Percentiles rank a stretch among this genome's conserved stretches.
Evolutionary conservation across 768 basidiomycete species (phyloP).

Genomic region (Pulveroboletus sp.): DNA sequence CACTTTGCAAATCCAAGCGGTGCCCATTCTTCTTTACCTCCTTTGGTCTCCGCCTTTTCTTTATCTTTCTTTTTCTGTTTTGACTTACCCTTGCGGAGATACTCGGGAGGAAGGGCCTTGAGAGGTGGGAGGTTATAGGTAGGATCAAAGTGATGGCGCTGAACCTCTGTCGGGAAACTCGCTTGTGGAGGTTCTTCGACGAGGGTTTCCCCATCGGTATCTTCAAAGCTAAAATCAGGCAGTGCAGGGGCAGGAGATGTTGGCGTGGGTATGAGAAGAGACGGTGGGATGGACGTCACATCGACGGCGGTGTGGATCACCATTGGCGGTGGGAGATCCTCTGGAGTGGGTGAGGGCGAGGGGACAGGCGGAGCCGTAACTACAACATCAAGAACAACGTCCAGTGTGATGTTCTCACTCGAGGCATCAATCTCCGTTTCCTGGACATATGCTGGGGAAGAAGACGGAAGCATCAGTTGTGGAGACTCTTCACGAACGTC

Average conservation of each 20-base stretch:
- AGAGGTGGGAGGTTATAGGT: constrained; percentile 55
- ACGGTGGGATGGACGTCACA: constrained; percentile 22
- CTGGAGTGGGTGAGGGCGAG: constrained; percentile 2
- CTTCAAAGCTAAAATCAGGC: constrained; percentile 34
- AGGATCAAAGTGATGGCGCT: constrained; percentile 41
- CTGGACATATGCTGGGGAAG: constrained; percentile 16
- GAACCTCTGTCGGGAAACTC: constrained; percentile 13
- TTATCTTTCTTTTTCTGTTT: constrained; percentile 56
- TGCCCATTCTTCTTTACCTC: constrained; percentile 60
- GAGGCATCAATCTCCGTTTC: neutral
- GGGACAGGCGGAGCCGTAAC: neutral
- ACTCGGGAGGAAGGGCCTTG: constrained; percentile 54
- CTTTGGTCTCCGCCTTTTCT: constrained; percentile 46
- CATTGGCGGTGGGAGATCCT: constrained; percentile 12
- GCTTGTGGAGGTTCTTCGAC: constrained; percentile 17
- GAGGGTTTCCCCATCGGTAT: constrained; percentile 23
- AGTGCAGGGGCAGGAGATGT: constrained; percentile 31
- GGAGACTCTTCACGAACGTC: constrained; percentile 23
- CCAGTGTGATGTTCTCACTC: neutral
- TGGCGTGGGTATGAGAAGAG: constrained; percentile 36
- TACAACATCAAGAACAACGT: constrained; percentile 2
- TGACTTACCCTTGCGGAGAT: constrained; percentile 46
- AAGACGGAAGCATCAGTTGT: constrained; percentile 20
- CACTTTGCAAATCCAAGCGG: constrained; percentile 69
- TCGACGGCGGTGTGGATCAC: constrained; percentile 29